A percentile compares a stretch with the other conserved stretches of the same genome.
Conservation (phyloP, 108 stramenopile species). For the Nitzschia sp. region DNA sequence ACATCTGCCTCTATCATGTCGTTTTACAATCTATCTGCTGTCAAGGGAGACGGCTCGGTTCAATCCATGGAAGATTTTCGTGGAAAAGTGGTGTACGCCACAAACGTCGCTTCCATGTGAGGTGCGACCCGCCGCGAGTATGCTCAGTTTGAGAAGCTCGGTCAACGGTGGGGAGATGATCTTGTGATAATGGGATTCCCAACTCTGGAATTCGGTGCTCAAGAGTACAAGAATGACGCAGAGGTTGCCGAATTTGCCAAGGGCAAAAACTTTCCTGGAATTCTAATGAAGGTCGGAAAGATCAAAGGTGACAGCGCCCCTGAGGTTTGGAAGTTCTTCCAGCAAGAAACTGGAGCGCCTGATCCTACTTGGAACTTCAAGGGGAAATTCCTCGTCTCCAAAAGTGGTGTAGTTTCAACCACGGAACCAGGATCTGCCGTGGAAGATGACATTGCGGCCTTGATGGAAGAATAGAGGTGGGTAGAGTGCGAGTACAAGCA, state of each 20-base stretch:
- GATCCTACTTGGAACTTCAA: slow-evolving; percentile 47
- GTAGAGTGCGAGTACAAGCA: background rate
- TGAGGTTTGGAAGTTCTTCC: slow-evolving; percentile 42
- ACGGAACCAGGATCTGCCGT: background rate
- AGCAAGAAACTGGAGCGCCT: slow-evolving; percentile 22
- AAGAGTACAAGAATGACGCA: slow-evolving; percentile 38
- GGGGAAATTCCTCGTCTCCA: slow-evolving; percentile 40
- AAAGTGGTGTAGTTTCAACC: slow-evolving; percentile 12
- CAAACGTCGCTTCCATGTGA: slow-evolving; percentile 48
- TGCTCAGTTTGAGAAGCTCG: slow-evolving; percentile 41
- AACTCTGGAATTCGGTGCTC: slow-evolving; percentile 39
- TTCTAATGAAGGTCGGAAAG: slow-evolving; percentile 47
- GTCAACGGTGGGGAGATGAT: slow-evolving; percentile 34
- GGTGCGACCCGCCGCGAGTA: slow-evolving; percentile 48
- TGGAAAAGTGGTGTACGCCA: slow-evolving; percentile 47
- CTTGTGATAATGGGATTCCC: slow-evolving; percentile 42
- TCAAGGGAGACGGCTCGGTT: slow-evolving; percentile 21
- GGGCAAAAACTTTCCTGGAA: slow-evolving; percentile 38
- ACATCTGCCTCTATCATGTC: slow-evolving; percentile 18
- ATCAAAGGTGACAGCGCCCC: slow-evolving; percentile 28
- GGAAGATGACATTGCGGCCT: slow-evolving; percentile 8
- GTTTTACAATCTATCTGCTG: slow-evolving; percentile 30
- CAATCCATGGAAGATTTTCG: slow-evolving; percentile 39
- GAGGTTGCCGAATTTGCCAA: slow-evolving; percentile 32
- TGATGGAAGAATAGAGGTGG: slow-evolving; percentile 7